Evolutionary conservation across 345 rosid species (phyloP), one percentile per base, ranked within the genome.

Genomic region (Gossypium turneri): DNA sequence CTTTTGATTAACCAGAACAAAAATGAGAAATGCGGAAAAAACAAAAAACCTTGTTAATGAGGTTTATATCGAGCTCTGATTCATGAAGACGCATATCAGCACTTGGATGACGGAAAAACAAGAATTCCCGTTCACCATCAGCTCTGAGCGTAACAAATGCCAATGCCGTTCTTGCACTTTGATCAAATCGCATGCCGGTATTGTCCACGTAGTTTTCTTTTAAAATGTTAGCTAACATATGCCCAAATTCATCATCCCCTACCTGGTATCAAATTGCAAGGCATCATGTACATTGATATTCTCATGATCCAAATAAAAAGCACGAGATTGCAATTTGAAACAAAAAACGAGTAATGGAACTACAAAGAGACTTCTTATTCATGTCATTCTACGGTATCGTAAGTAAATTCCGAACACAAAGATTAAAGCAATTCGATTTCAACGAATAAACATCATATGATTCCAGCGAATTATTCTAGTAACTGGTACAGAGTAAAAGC

Each of bases 111-210:
- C 98, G 91, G 74, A 90, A 96, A 86, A 96, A 96, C 81, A 96
- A 78, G 85, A 96, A 96, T 80, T 96, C 99, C 45, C 99, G 97
- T 79, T 96, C 98, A 13, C 99, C 99, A 65, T 96, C 99, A 81
- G 82, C 89, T 86, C 90, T 83, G 51, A 90, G 81, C 0, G 99
- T 96, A 44, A 96, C 97, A 85, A 96, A 96, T 64, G 99, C 94
- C 63, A 96, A 81, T 45, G 98, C 97, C 52, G 98, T 96, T 48
- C 97, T 83, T 76, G 99, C 99, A 53, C 66, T 77, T 55, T 83
- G 79, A 65, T 96, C 99, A 78, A 85, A 90, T 60, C 95, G 91
- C 81, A 93, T 76, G 38, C 98, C 95, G 7, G 97, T 90, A 80
- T 82, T 89, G 48, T 93, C 81, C 13, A 96, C 98, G 41, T 93